Evolutionary conservation across 1,284 basidiomycete species (phyloP), one percentile per base, ranked within the genome.

Genomic region (Sphagnurus paluster): DNA sequence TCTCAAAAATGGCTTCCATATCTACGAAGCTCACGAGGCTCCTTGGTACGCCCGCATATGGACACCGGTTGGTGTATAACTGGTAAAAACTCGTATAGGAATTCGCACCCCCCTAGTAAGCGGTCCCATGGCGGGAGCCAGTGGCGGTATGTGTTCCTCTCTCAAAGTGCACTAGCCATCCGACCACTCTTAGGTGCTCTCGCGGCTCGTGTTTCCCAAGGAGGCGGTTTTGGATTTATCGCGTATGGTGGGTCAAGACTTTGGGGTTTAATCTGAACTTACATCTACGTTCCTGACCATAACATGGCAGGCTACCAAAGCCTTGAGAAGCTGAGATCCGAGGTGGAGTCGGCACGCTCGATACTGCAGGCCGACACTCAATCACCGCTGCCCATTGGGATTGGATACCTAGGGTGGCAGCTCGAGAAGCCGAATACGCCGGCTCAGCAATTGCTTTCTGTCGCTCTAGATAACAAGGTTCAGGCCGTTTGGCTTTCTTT

Each of bases 401-500:
- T 85, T n/a, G 87, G 87, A 5, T 87, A 80, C 59, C 67, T 90
- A 23, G 76, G 69, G 8, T 90, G 86, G 87, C 72, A 72, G 48
- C 72, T 90, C n/a, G 84, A 82, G 46, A 62, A 71, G 39, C 58
- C 67, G 7, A 59, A 67, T 28, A 59, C 62, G 5, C 54, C 59
- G 30, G 63, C 68, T 14, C 50, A 66, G 25, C 65, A 74, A 14
- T 52, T 77, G 14, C 61, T 90, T n/a, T 63, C 70, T 8, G 59
- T 70, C 14, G 77, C 77, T 7, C 68, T 89, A 36, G 72, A 80
- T 41, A 70, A 72, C 47, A 67, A 71, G 17, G 78, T 86, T n/a
- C 70, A 70, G 39, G 84, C 84, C 6, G 65, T 90, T 39, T 90
- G 88, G 87, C 69, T 90, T 35, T 70, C 86, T 0, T 89, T 86